phyloP scores from a whole-genome alignment of 257 asterid genomes.

The Solanum pinnatisectum region DNA sequence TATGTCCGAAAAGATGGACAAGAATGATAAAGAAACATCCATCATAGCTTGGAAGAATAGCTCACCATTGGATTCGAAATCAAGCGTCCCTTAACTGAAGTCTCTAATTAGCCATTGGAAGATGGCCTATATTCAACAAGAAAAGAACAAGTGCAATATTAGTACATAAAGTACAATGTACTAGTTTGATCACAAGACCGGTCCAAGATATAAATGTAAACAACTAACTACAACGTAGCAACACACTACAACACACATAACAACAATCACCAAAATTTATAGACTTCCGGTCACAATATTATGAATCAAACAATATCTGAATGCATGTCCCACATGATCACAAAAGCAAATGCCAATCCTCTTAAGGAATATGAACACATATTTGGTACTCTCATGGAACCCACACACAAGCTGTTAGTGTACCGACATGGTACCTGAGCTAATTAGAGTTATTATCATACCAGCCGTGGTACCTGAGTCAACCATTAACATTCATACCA shows the following conservation, averaged over 20 bases:
- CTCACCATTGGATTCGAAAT: background rate
- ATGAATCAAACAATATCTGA: background rate
- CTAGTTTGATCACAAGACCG: background rate
- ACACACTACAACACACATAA: background rate
- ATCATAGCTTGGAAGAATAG: background rate
- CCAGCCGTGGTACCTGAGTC: background rate
- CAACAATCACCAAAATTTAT: background rate
- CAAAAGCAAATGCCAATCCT: background rate
- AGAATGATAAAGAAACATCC: background rate
- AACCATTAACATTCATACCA: too few relatives aligned
- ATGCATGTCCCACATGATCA: background rate
- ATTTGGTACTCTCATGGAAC: background rate
- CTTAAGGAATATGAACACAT: background rate
- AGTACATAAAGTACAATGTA: background rate
- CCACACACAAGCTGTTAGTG: background rate
- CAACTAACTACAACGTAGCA: too few relatives aligned
- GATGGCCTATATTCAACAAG: background rate
- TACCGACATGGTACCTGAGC: background rate
- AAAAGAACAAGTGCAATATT: background rate
- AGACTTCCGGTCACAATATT: background rate
- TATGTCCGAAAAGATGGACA: background rate
- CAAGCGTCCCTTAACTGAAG: background rate
- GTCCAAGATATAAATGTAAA: background rate
- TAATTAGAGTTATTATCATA: background rate
- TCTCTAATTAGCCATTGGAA: background rate